Base-by-base conservation (phyloP, 768 basidiomycete species). In the Phylloporus rhodoxanthus region DNA sequence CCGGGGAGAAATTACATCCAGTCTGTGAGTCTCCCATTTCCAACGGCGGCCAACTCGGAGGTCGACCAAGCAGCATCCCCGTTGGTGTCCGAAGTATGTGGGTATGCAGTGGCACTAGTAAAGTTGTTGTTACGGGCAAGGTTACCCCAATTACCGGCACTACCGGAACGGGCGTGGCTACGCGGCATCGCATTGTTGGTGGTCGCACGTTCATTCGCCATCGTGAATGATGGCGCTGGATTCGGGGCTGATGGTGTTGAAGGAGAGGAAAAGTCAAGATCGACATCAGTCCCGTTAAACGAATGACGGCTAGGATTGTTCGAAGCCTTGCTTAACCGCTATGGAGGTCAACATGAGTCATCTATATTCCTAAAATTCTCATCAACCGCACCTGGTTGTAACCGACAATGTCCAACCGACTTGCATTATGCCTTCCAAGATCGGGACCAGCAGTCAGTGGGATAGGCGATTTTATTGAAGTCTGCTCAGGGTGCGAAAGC, bases 401-500 rank as follows among this genome's bases (percentile, higher is more conserved):
- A 29, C 84, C 80, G 45, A 88, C 83, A 58, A 87, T 88, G 62
- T 86, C 87, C 57, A 81, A 64, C 36, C 87, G 76, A 19, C 81
- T 77, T 56, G 77, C 77, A 60, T 80, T 82, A 60, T 88, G 85
- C 58, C 89, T 75, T 58, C 89, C 88, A 38, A 91, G 73, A 68
- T 91, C 88, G 55, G 88, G 89, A 43, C 87, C 89, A 50, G 88
- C 88, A 50, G 88, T 91, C 53, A 88, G 78, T 30, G 88, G 89
- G 43, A 82, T 84, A 49, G 87, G 87, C 19, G 85, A 86, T 64
- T 85, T 80, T 51, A 78, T 74, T 17, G 77, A 68, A 23, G 76
- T 67, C 43, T 80, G 80, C 39, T 86, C 85, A 40, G 76, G 74
- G 13, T 69, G 62, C n/a, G 69, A 63, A 48, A 85, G 82, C 47